A percentile compares a stretch with the other conserved stretches of the same genome.
phyloP scores from a whole-genome alignment of 306 rosid species.

The Chamaecrista fasciculata region DNA sequence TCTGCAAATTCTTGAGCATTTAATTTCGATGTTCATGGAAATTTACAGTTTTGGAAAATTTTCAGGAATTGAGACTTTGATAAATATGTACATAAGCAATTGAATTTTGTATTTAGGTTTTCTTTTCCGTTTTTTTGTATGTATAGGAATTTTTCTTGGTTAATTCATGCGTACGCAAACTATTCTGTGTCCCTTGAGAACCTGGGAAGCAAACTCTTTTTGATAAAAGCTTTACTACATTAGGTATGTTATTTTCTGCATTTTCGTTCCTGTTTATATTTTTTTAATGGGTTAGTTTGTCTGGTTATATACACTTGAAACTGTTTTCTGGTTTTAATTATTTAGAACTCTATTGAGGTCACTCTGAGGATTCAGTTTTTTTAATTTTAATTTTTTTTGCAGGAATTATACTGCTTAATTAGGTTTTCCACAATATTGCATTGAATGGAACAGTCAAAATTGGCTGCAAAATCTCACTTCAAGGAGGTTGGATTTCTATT shows the following conservation, averaged over 20 bases:
- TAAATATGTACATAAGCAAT: conserved; percentile 38
- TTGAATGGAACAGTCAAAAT: conserved; percentile 61
- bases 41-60: conserved; percentile 30
- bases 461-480: conserved; percentile 48
- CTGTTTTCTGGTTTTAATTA: conserved; percentile 35
- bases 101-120: conserved; percentile 40
- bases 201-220: conserved; percentile 34
- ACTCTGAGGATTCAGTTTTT: conserved; percentile 22
- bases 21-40: conserved; percentile 36
- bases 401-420: conserved; percentile 41
- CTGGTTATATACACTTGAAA: conserved; percentile 29
- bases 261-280: conserved; percentile 10
- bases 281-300: conserved; percentile 27
- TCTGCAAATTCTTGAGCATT: conserved; percentile 27
- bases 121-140: conserved; percentile 26
- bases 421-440: conserved; percentile 31
- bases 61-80: conserved; percentile 31
- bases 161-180: conserved; percentile 40
- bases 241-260: conserved; percentile 39
- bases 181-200: conserved; percentile 23
- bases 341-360: conserved; percentile 30
- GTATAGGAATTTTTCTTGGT: conserved; percentile 31
- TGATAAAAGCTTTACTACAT: conserved; percentile 33
- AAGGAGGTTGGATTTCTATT: conserved; percentile 61
- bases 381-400: conserved; percentile 12